phyloP scores from a whole-genome alignment of 2,329 filamentous ascomycete species.

The Onygenales sp. region DNA sequence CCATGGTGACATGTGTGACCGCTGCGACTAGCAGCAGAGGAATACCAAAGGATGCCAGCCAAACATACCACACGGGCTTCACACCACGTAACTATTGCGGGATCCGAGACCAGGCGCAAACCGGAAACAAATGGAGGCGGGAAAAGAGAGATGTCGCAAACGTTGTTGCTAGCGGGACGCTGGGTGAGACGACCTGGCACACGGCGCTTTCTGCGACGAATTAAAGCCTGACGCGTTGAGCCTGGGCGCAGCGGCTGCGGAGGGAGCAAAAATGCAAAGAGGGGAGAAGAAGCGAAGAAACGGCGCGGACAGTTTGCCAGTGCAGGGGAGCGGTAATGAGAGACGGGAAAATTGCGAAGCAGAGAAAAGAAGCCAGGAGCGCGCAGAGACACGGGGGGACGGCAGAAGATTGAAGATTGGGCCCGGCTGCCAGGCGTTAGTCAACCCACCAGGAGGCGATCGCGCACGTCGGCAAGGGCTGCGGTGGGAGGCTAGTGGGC shows the following conservation, averaged over 20 bases:
- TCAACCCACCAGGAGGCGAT: slow-evolving; percentile 1
- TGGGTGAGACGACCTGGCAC: too few species aligned
- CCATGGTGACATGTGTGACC: slow-evolving; percentile 36
- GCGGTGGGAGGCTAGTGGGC: not conserved
- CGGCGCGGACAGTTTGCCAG: too few species aligned
- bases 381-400: not conserved
- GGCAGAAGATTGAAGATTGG: slow-evolving; percentile 1
- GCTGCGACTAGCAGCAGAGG: slow-evolving; percentile 2
- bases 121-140: not conserved
- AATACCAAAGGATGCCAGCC: not conserved
- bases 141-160: not conserved
- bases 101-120: not conserved
- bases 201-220: too few species aligned
- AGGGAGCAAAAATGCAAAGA: too few species aligned
- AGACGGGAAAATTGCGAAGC: not conserved
- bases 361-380: not conserved
- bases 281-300: too few species aligned
- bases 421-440: not conserved
- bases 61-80: slow-evolving; percentile 3
- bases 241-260: too few species aligned
- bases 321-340: not conserved
- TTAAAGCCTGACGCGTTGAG: too few species aligned
- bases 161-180: not conserved
- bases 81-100: not conserved
- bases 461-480: not conserved